Evolutionary conservation across 2,329 filamentous ascomycete genomes (phyloP), one percentile per base, ranked within the genome.

Genomic region (Xylaria sp.): DNA sequence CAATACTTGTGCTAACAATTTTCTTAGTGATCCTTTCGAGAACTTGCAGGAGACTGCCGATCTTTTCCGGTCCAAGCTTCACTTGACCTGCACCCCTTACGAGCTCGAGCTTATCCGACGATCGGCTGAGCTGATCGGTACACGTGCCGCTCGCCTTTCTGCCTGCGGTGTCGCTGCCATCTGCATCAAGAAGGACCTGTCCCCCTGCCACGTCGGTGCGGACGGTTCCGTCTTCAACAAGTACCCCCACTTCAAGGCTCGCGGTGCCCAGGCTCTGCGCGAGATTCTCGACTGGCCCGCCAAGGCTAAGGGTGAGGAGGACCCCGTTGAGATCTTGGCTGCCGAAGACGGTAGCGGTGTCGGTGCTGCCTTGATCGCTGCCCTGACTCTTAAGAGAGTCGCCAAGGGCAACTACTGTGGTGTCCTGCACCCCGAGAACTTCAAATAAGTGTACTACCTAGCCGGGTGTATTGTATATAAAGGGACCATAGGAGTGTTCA

Each of bases 201-300:
- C 89, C 71, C 83, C 84, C 44, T 96, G 91, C 79, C 94, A 97
- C 75, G 94, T 99, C 48, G 94, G 94, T 69, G 94, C 94, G 55
- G 94, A 99, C 72, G 94, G 94, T 44, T 96, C 91, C 16, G 93
- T 99, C 57, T 99, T 99, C 80, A 97, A 96, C 83, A 97, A 97
- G 76, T 99, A 99, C 78, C 94, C 94, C 10, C 90, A 96, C 78
- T 99, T 99, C 84, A 97, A 97, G 82, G 85, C 87, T 59, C 89
- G 94, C 57, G 92, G 93, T 58, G 93, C 94, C 11, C 82, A 88
- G 74, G 94, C 94, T 34, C 83, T 99, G 56, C 87, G 91, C 58
- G 94, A 99, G 80, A 97, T 99, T 66, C 85, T 99, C 44, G 93
- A 96, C 79, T 97, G 93, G 92, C 85, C 89, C 2, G 85, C 83